Evolutionary conservation across 2,329 filamentous ascomycete species (phyloP), one percentile per base, ranked within the genome.

Genomic region (Alternaria incomplexa): DNA sequence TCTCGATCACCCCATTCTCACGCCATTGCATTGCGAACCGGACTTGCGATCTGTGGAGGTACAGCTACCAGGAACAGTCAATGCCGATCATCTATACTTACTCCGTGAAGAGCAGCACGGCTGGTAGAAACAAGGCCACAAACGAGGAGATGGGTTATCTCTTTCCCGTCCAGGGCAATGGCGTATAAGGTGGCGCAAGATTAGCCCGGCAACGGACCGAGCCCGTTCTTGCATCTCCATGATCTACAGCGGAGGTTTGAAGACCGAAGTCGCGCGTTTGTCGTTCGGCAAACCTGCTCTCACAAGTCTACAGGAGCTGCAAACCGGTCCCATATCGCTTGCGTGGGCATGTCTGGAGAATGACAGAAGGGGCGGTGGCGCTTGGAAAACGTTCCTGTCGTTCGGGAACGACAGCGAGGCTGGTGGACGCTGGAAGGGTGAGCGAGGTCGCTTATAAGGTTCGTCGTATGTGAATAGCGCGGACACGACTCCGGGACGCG

Each of bases 121-220:
- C 48, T 17, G 30, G 48, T 52, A 23, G 30, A 52, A n/a, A 32
- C 30, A 52, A 40, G 58, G 50, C 25, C 25, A 13, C 3, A 20
- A 52, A 23, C 20, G 30, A 52, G 48, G 17, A 23, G 13, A 13
- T 30, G 15, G 20, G 5, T 25, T n/a, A 52, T 36, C 28, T 36
- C 30, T n/a, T 25, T 52, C 48, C 28, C 36, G 20, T 52, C 10
- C 20, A 12, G 20, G 30, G 30, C 13, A 22, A 52, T 23, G 9
- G 30, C 36, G 32, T 32, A 52, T 10, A 45, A n/a, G 12, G 20
- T 32, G 44, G 30, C 30, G 30, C 30, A n/a, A 47, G 50, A 56
- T 57, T 46, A 57, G 46, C 53, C 59, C 59, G 59, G 59, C 36
- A 52, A 61, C 59, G 59, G 59, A 61, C 59, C 59, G 59, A 61